Conservation (phyloP, 164 flowering plant genomes). For the Echeveria elegans region DNA sequence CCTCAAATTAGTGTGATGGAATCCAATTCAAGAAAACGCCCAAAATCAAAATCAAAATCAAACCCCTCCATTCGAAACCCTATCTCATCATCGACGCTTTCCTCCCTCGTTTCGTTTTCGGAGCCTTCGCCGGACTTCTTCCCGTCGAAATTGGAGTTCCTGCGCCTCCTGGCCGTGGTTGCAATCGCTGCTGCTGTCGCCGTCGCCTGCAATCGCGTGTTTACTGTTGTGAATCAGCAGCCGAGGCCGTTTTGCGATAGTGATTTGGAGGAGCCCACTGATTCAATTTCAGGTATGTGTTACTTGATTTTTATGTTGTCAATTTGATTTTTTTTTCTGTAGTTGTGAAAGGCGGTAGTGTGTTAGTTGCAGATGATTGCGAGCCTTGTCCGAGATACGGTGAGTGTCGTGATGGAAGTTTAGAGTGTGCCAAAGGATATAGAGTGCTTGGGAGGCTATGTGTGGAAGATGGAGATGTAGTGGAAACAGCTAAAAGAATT, state of each 20-base stretch:
- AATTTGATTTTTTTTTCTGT: slow-evolving; percentile 1
- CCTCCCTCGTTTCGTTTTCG: slow-evolving; percentile 13
- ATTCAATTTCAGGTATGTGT: slow-evolving; percentile 36
- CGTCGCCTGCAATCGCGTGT: slow-evolving; percentile 35
- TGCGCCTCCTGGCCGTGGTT: slow-evolving; percentile 39
- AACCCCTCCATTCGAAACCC: slow-evolving; percentile 10
- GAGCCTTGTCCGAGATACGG: slow-evolving; percentile 83
- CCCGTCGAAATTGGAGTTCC: slow-evolving; percentile 53
- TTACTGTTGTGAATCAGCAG: slow-evolving; percentile 19
- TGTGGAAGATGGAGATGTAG: slow-evolving; percentile 73
- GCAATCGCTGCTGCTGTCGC: slow-evolving; percentile 51
- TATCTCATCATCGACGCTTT: slow-evolving; percentile 14
- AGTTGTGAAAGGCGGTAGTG: neutral
- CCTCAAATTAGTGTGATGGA: slow-evolving; percentile 3
- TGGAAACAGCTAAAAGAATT: slow-evolving; percentile 61
- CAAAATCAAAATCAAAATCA: slow-evolving; percentile 12
- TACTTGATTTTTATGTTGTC: neutral
- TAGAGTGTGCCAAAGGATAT: slow-evolving; percentile 70
- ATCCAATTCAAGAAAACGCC: slow-evolving; percentile 17
- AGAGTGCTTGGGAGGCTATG: slow-evolving; percentile 56
- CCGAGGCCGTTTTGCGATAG: slow-evolving; percentile 66
- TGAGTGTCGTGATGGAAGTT: slow-evolving; percentile 50
- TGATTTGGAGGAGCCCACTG: slow-evolving; percentile 14
- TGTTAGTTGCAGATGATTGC: slow-evolving; percentile 47
- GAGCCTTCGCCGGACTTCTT: slow-evolving; percentile 48